These are phyloP conservation scores for Boletus insuetus DNA, from an alignment of 768 basidiomycete species.

Conservation along the genomic window DNA sequence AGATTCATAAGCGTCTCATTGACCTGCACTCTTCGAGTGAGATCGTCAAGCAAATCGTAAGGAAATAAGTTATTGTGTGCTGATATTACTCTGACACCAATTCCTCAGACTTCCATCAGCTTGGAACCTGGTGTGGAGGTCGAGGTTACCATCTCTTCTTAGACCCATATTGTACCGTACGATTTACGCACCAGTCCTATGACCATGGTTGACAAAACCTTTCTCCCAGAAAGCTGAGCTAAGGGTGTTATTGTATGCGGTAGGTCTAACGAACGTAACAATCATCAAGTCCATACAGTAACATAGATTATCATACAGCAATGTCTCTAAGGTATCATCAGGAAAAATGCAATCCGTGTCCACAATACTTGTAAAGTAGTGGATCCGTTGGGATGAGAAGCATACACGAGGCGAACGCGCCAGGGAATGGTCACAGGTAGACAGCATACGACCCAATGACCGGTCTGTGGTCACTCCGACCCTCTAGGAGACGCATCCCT, in stretches of 20 bases:
- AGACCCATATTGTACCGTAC: constrained; percentile 18
- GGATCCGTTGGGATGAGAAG: constrained; percentile 7
- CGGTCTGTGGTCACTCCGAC: constrained; percentile 80
- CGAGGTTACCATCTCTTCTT: constrained; percentile 93
- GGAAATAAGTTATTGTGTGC: constrained; percentile 31
- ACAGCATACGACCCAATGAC: constrained; percentile 79
- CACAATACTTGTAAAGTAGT: background rate
- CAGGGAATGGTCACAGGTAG: constrained; percentile 44
- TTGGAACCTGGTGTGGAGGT: constrained; percentile 99
- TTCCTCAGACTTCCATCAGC: constrained; percentile 87
- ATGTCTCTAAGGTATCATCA: constrained; percentile 18
- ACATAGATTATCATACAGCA: constrained; percentile 13
- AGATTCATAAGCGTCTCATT: constrained; percentile 99
- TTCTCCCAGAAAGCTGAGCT: background rate
- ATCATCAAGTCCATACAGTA: constrained; percentile 7
- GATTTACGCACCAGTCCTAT: background rate
- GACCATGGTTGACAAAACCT: background rate
- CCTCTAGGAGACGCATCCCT: constrained; percentile 72
- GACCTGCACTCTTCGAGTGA: constrained; percentile 98
- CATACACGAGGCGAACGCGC: constrained; percentile 8
- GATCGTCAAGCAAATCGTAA: constrained; percentile 99
- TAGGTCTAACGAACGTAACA: constrained; percentile 12
- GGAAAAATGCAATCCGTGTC: constrained; percentile 4
- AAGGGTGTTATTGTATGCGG: background rate
- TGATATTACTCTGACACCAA: constrained; percentile 3